A percentile compares a stretch with the other conserved stretches of the same genome.
phyloP scores from a whole-genome alignment of 139 green algal genomes.

The Astrephomene gubernaculifera region DNA sequence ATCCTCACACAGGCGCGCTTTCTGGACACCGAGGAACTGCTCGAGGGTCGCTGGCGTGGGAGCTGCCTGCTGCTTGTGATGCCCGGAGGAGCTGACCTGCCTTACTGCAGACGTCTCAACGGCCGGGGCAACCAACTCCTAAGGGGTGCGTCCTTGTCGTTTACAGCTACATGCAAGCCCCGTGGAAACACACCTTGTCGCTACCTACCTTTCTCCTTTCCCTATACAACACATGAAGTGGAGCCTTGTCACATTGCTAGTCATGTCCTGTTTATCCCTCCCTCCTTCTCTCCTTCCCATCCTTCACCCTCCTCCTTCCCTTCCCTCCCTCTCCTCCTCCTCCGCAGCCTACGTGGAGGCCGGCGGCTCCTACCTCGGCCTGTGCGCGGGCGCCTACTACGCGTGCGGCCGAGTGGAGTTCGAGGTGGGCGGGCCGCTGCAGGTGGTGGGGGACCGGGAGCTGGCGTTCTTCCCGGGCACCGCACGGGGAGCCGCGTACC shows the following conservation, averaged over 20 bases:
- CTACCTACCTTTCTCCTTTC: too few species aligned
- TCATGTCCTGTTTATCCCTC: background rate
- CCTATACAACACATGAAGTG: too few species aligned
- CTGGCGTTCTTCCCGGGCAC: conserved; percentile 76
- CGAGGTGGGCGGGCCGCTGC: conserved; percentile 58
- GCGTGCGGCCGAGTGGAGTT: conserved; percentile 68
- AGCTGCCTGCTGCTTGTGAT: conserved; percentile 69
- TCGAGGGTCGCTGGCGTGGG: conserved; percentile 63
- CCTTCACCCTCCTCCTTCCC: background rate
- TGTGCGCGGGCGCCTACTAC: conserved; percentile 80
- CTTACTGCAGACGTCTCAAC: conserved; percentile 81
- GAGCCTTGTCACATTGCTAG: background rate
- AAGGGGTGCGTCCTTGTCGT: conserved; percentile 41
- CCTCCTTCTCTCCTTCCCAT: background rate
- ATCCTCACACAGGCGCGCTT: conserved; percentile 7
- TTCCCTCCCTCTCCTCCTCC: background rate
- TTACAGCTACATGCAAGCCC: background rate
- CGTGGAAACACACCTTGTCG: too few species aligned
- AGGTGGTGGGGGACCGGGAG: conserved; percentile 73
- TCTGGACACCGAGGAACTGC: conserved; percentile 57
- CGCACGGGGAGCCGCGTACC: conserved; percentile 54
- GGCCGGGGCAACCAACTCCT: conserved; percentile 76
- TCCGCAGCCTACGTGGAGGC: conserved; percentile 66
- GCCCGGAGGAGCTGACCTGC: conserved; percentile 82
- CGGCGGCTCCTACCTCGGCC: conserved; percentile 74